Evolutionary conservation across 768 basidiomycete species (phyloP).

Genomic region (Rhizopogon sp.): DNA sequence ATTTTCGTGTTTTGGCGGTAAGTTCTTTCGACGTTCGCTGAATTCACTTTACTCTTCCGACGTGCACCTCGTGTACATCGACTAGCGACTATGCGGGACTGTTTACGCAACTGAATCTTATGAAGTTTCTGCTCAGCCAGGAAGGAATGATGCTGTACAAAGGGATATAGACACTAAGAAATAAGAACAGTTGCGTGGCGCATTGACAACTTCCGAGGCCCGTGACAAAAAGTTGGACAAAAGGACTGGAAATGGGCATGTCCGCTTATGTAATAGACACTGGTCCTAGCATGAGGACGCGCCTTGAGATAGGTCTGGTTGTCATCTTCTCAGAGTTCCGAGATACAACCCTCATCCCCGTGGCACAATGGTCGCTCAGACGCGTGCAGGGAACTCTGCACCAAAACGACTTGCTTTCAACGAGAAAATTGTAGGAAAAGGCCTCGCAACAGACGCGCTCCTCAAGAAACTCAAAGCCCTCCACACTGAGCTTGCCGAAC

Average conservation of each 20-base stretch:
- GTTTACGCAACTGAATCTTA: no score
- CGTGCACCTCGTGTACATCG: no score
- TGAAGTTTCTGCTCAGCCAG: no score
- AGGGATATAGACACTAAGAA: conserved; percentile 70
- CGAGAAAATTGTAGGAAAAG: conserved; percentile 77
- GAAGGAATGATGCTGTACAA: conserved; percentile 83
- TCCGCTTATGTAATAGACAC: not conserved
- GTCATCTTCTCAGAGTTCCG: not conserved
- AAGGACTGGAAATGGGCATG: no score
- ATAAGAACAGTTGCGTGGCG: no score
- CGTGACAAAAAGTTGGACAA: no score
- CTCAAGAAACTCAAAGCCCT: conserved; percentile 82
- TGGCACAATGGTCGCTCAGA: conserved; percentile 66
- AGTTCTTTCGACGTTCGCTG: no score
- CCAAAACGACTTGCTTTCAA: conserved; percentile 68
- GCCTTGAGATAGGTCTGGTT: not conserved
- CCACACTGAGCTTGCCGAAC: conserved; percentile 69
- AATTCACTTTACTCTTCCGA: no score
- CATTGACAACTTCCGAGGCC: no score
- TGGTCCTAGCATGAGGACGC: not conserved
- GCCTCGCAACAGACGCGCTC: conserved; percentile 72
- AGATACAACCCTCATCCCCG: not conserved
- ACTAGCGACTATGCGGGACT: no score
- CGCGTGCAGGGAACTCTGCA: conserved; percentile 50
- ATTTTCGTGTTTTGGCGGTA: no score